Evolutionary conservation across 306 rosid genomes (phyloP).

Genomic region (Rosa rugosa): DNA sequence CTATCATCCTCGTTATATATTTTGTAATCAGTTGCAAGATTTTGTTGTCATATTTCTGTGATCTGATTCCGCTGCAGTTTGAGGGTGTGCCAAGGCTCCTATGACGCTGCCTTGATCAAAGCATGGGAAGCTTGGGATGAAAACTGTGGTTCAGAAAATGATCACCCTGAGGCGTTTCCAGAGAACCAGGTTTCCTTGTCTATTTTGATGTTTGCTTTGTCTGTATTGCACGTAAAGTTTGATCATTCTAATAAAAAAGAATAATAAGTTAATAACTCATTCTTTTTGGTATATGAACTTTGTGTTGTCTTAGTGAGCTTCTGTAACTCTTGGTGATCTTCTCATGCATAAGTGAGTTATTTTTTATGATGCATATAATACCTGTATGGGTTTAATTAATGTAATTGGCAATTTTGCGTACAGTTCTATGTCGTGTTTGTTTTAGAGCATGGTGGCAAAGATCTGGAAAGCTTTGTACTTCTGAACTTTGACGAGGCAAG

Average conservation of each 20-base stretch:
- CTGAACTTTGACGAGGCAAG: conserved; percentile 66
- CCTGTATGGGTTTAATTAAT: neutral
- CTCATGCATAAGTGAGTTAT: conserved; percentile 12
- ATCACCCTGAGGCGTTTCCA: conserved; percentile 80
- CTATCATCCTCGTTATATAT: conserved; percentile 8
- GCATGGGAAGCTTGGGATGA: conserved; percentile 93
- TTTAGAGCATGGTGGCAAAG: conserved; percentile 82
- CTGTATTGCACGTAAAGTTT: neutral
- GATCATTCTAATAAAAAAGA: neutral
- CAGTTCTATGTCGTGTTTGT: conserved; percentile 72
- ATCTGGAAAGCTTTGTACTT: conserved; percentile 90
- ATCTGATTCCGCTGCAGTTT: conserved; percentile 47
- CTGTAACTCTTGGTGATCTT: conserved; percentile 9
- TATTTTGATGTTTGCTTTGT: conserved; percentile 1
- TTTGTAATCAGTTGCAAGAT: conserved; percentile 9
- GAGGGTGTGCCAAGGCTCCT: conserved; percentile 79
- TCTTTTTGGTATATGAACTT: neutral
- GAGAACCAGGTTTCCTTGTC: conserved; percentile 68
- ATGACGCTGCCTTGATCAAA: conserved; percentile 57
- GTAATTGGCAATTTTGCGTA: conserved; percentile 34
- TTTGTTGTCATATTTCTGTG: conserved; percentile 12
- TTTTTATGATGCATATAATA: neutral
- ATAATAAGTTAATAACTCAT: neutral
- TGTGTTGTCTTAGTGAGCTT: neutral
- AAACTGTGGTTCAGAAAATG: conserved; percentile 68